Conservation (phyloP, 495 filamentous ascomycete genomes). For the Tuber borchii region DNA sequence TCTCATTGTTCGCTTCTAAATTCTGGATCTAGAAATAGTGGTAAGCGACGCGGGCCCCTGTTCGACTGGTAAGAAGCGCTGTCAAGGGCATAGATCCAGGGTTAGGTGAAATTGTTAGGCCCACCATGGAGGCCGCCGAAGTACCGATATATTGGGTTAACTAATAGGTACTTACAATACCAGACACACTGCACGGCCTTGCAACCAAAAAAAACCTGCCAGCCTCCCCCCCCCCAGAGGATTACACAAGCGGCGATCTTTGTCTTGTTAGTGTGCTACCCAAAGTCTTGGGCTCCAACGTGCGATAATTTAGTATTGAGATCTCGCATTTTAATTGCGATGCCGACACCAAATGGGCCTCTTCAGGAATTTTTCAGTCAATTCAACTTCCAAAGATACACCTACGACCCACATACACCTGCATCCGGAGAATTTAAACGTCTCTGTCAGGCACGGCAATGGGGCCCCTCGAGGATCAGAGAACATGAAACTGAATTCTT, state of each 20-base stretch:
- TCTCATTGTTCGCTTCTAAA: neutral
- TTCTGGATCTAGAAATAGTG: neutral
- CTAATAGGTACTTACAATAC: neutral
- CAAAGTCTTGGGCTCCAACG: neutral
- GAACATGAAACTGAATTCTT: neutral
- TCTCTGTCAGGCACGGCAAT: neutral
- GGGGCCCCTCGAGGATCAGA: neutral
- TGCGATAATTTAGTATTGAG: neutral
- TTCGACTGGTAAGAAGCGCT: neutral
- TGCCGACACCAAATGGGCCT: neutral
- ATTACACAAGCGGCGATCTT: neutral
- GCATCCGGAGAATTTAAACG: neutral
- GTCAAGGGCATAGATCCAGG: neutral
- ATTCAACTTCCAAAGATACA: neutral
- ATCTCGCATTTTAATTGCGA: neutral
- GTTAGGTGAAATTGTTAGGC: neutral
- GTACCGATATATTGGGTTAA: neutral
- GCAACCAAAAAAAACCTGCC: neutral
- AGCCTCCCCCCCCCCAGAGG: neutral
- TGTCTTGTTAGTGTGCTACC: neutral
- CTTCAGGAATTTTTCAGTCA: neutral
- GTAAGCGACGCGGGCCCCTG: neutral
- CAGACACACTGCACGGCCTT: no score
- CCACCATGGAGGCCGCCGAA: neutral
- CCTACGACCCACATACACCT: neutral